Conservation (phyloP, 2,329 filamentous ascomycete genomes). For the Aureobasidium uvarum region DNA sequence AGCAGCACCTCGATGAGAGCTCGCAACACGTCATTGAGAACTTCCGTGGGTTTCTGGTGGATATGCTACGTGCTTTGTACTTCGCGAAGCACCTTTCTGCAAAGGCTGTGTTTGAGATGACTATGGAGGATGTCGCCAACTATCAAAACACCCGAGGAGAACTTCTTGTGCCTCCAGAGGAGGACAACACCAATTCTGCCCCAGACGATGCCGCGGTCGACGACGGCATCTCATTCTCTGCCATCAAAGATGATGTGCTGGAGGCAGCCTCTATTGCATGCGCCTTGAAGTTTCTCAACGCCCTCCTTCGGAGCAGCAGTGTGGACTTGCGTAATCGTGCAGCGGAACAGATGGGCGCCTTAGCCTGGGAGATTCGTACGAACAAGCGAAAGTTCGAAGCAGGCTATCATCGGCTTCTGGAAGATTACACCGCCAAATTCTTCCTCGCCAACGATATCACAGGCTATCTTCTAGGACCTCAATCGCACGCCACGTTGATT, state of each 20-base stretch:
- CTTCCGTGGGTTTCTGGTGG: background rate
- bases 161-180: slow-evolving; percentile 29
- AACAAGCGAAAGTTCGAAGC: slow-evolving; percentile 51
- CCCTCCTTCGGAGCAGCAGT: slow-evolving; percentile 75
- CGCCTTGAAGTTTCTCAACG: slow-evolving; percentile 67
- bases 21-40: slow-evolving; percentile 1
- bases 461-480: slow-evolving; percentile 83
- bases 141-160: slow-evolving; percentile 1
- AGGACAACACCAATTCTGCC: slow-evolving; percentile 44
- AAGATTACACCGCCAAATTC: slow-evolving; percentile 63
- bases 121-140: background rate
- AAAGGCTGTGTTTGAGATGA: background rate
- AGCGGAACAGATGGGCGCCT: slow-evolving; percentile 68
- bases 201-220: slow-evolving; percentile 36
- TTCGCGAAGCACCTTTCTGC: background rate
- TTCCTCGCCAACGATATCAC: slow-evolving; percentile 69
- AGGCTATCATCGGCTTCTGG: slow-evolving; percentile 55
- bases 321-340: slow-evolving; percentile 87
- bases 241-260: background rate
- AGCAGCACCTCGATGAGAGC: background rate
- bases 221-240: background rate
- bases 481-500: slow-evolving; percentile 89
- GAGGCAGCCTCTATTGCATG: slow-evolving; percentile 54
- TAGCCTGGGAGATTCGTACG: slow-evolving; percentile 59
- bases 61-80: background rate